These are phyloP conservation scores for Nemania sp. DNA, from an alignment of 2,329 filamentous ascomycete genomes.

Conservation along the genomic window DNA sequence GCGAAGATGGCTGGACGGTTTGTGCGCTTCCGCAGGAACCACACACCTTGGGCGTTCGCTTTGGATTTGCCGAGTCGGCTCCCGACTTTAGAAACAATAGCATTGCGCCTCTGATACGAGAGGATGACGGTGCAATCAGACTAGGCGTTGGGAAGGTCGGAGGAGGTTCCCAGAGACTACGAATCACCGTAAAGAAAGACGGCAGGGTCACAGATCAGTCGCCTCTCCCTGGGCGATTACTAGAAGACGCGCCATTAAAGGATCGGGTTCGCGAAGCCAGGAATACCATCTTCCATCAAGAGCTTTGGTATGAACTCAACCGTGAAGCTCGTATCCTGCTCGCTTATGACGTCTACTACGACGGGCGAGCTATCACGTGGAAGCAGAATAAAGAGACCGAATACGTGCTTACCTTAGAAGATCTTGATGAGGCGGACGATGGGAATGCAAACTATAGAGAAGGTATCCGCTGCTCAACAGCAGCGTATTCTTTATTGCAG, in stretches of 20 bases:
- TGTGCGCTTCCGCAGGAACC: slow-evolving; percentile 74
- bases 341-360: slow-evolving; percentile 69
- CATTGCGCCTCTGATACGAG: slow-evolving; percentile 77
- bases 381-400: slow-evolving; percentile 56
- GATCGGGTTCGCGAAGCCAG: slow-evolving; percentile 73
- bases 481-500: slow-evolving; percentile 67
- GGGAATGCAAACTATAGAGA: slow-evolving; percentile 40
- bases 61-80: slow-evolving; percentile 79
- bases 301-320: slow-evolving; percentile 87
- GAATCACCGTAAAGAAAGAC: slow-evolving; percentile 65
- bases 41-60: slow-evolving; percentile 80
- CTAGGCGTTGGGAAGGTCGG: slow-evolving; percentile 66
- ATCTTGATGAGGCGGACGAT: slow-evolving; percentile 53
- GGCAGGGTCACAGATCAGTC: slow-evolving; percentile 62
- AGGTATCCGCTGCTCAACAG: slow-evolving; percentile 63
- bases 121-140: slow-evolving; percentile 72
- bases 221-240: slow-evolving; percentile 53
- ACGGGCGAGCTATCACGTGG: slow-evolving; percentile 61
- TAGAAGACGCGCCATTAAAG: slow-evolving; percentile 64
- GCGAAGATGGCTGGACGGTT: slow-evolving; percentile 83
- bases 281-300: slow-evolving; percentile 79
- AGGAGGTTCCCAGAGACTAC: slow-evolving; percentile 61
- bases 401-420: slow-evolving; percentile 69
- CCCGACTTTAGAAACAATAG: slow-evolving; percentile 68
- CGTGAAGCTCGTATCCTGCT: slow-evolving; percentile 76